Evolutionary conservation across 176 grass and related monocot species (phyloP).

Genomic region (Eragrostis nindensis): DNA sequence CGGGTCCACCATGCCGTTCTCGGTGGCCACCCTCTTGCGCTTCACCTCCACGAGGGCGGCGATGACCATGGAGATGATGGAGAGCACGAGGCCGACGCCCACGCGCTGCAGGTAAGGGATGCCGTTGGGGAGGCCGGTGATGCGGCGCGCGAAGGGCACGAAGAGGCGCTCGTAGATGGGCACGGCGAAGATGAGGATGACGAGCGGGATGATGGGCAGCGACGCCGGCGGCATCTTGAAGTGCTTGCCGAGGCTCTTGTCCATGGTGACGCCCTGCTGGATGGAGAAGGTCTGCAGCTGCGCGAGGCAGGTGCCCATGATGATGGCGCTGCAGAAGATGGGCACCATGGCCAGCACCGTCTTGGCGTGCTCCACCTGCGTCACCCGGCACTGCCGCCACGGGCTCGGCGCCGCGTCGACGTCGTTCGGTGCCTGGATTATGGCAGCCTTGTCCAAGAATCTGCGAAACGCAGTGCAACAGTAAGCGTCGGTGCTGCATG

Average conservation of each 20-base stretch:
- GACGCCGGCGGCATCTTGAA: constrained; percentile 55
- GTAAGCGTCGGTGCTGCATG: not conserved
- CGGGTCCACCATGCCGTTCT: constrained; percentile 33
- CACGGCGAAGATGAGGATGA: constrained; percentile 65
- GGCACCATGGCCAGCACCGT: constrained; percentile 77
- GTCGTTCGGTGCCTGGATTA: constrained; percentile 19
- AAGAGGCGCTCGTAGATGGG: constrained; percentile 73
- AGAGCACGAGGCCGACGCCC: constrained; percentile 73
- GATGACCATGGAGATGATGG: constrained; percentile 64
- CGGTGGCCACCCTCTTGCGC: constrained; percentile 53
- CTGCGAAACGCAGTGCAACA: constrained; percentile 11
- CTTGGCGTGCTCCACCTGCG: constrained; percentile 80
- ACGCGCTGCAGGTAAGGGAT: constrained; percentile 81
- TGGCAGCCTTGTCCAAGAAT: constrained; percentile 55
- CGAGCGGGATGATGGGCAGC: constrained; percentile 67
- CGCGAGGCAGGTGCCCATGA: constrained; percentile 78
- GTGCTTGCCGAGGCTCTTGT: constrained; percentile 32
- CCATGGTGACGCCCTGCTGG: constrained; percentile 66
- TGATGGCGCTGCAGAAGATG: constrained; percentile 77
- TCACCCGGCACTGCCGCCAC: constrained; percentile 66
- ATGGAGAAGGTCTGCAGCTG: constrained; percentile 94
- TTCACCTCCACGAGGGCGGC: constrained; percentile 64
- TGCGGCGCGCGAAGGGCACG: constrained; percentile 64
- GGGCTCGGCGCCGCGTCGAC: constrained; percentile 27
- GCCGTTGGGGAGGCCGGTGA: constrained; percentile 60